A percentile compares a stretch with the other conserved stretches of the same genome.
These are phyloP conservation scores for Chytriomyces sp. DNA, from an alignment of 192 early-diverging fungal genomes.

Conservation along the genomic window DNA sequence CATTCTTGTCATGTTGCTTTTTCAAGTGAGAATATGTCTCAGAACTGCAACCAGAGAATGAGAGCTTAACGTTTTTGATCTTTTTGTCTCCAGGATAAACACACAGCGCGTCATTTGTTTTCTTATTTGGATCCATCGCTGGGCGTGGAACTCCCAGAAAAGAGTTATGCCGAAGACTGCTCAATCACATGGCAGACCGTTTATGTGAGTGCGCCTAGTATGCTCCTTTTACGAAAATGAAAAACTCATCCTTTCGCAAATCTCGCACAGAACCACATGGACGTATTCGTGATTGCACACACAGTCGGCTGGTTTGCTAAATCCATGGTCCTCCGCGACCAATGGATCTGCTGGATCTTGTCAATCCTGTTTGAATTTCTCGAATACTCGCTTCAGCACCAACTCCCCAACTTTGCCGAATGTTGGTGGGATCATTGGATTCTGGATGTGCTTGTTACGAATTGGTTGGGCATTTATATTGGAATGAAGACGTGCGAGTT, in stretches of 20 bases:
- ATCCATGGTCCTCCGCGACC: constrained; percentile 89
- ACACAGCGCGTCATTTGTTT: constrained; percentile 81
- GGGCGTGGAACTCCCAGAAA: constrained; percentile 85
- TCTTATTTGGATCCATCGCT: constrained; percentile 78
- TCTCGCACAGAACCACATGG: constrained; percentile 72
- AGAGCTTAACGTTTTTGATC: not conserved
- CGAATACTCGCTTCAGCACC: constrained; percentile 95
- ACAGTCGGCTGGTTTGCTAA: constrained; percentile 93
- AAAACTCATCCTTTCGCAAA: not conserved
- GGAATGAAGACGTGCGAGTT: constrained; percentile 98
- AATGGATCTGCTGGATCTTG: constrained; percentile 95
- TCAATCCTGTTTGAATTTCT: constrained; percentile 93
- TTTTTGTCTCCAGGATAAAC: constrained; percentile 70
- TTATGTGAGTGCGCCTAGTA: constrained; percentile 62
- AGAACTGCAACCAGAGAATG: too few species aligned
- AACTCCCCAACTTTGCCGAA: constrained; percentile 96
- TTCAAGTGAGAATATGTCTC: constrained; percentile 67
- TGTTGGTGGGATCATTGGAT: constrained; percentile 99
- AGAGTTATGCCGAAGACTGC: constrained; percentile 90
- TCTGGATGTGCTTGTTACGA: constrained; percentile 88
- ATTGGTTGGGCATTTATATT: constrained; percentile 91
- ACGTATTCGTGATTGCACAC: constrained; percentile 94
- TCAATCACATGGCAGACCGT: constrained; percentile 77
- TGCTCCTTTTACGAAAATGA: not conserved
- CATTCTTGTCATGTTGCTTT: constrained; percentile 86